Conservation (phyloP, 495 filamentous ascomycete genomes). For the Hypoxylon cercidicola region DNA sequence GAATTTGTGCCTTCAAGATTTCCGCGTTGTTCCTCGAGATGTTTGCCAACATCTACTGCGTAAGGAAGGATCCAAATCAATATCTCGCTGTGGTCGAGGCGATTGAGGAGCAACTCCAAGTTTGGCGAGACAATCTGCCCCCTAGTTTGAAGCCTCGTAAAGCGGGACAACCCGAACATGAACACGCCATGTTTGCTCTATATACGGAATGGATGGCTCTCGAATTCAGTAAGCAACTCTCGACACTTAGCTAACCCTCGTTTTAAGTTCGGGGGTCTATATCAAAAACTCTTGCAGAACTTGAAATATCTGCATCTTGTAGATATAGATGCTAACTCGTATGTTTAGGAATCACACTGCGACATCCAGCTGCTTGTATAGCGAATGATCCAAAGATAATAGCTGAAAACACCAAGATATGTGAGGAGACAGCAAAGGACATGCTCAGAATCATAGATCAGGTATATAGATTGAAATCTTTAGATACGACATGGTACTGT, state of each 20-base stretch:
- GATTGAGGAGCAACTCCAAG: conserved; percentile 68
- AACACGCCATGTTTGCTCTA: conserved; percentile 62
- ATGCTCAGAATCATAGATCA: conserved; percentile 69
- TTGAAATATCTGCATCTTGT: too few species aligned
- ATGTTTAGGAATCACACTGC: conserved; percentile 51
- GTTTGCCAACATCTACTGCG: conserved; percentile 75
- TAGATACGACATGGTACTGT: conserved; percentile 87
- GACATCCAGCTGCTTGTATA: conserved; percentile 77
- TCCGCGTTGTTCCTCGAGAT: conserved; percentile 73
- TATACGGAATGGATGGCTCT: conserved; percentile 59
- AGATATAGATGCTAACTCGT: conserved; percentile 45
- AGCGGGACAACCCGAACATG: conserved; percentile 58
- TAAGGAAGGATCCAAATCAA: conserved; percentile 63
- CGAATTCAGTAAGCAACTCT: conserved; percentile 51
- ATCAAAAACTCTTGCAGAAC: too few species aligned
- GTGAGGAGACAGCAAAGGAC: conserved; percentile 70
- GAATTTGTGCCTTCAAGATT: conserved; percentile 68
- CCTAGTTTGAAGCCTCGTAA: conserved; percentile 56
- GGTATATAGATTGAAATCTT: conserved; percentile 68
- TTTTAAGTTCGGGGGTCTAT: neutral
- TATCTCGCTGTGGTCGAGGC: conserved; percentile 70
- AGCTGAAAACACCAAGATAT: conserved; percentile 72
- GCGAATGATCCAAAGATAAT: conserved; percentile 68
- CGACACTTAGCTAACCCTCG: neutral
- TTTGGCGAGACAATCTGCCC: conserved; percentile 67